phyloP scores from a whole-genome alignment of 2,329 filamentous ascomycete species.

The Colletotrichum chlorophyti region DNA sequence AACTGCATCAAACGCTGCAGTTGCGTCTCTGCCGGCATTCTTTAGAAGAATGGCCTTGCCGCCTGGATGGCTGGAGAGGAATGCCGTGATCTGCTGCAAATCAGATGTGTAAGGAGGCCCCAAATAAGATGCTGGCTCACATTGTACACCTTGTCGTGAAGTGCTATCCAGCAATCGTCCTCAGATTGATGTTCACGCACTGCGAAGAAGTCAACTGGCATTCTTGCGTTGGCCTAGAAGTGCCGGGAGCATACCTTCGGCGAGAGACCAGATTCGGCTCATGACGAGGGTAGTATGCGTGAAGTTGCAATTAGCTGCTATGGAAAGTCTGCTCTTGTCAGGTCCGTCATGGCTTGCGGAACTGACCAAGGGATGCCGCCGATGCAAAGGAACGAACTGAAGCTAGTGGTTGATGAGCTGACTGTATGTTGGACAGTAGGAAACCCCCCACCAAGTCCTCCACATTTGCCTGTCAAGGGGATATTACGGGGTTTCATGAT shows the following conservation, averaged over 20 bases:
- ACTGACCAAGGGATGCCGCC: no score
- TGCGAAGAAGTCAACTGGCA: constrained; percentile 38
- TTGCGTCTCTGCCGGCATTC: constrained; percentile 81
- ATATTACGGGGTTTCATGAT: neutral
- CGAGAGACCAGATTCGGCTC: neutral
- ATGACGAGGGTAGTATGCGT: neutral
- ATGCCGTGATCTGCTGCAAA: constrained; percentile 61
- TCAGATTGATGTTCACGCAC: constrained; percentile 78
- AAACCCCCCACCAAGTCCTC: no score
- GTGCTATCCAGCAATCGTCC: constrained; percentile 83
- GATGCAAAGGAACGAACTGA: no score
- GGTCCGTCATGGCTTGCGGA: neutral
- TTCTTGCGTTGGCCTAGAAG: neutral
- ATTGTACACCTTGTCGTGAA: constrained; percentile 86
- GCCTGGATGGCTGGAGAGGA: constrained; percentile 78
- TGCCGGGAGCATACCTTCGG: neutral
- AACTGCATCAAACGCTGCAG: constrained; percentile 85
- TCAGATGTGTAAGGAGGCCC: neutral
- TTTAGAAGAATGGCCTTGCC: constrained; percentile 81
- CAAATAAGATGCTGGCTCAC: constrained; percentile 56
- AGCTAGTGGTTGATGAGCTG: no score
- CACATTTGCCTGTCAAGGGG: neutral
- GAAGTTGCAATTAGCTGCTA: no score
- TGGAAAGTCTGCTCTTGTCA: no score
- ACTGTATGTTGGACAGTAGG: no score